These are phyloP conservation scores for Lipomyces starkeyi DNA, from an alignment of 805 yeast species.

Conservation along the genomic window DNA sequence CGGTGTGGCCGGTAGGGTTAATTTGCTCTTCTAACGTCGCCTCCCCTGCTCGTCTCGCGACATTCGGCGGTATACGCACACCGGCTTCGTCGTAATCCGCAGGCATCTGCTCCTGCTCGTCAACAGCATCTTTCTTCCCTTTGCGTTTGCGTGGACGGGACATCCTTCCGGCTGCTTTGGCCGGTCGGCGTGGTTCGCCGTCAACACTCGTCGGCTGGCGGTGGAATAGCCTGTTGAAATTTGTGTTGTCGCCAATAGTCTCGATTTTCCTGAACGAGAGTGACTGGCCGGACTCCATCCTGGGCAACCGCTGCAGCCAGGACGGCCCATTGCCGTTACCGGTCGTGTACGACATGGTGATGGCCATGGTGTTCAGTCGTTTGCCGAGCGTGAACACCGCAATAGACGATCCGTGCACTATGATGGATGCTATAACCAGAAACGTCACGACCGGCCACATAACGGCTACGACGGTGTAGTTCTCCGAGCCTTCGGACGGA, in stretches of 20 bases:
- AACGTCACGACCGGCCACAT: conserved; percentile 88
- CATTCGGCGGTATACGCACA: conserved; percentile 14
- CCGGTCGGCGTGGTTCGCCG: conserved; percentile 30
- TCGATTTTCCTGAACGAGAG: conserved; percentile 85
- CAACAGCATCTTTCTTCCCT: conserved; percentile 5
- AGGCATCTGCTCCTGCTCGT: background rate
- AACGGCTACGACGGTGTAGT: conserved; percentile 63
- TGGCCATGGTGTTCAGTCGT: conserved; percentile 87
- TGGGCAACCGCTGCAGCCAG: conserved; percentile 87
- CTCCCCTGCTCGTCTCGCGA: conserved; percentile 19
- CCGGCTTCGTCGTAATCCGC: conserved; percentile 27
- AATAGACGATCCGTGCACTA: conserved; percentile 92
- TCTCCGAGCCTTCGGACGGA: conserved; percentile 56
- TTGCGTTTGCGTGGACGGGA: conserved; percentile 15
- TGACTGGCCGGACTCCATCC: conserved; percentile 75
- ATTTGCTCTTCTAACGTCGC: conserved; percentile 33
- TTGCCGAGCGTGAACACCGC: conserved; percentile 80
- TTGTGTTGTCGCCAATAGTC: conserved; percentile 53
- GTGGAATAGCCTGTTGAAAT: conserved; percentile 25
- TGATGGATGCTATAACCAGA: conserved; percentile 77
- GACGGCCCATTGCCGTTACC: conserved; percentile 65
- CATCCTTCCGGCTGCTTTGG: conserved; percentile 37
- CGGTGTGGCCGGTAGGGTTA: conserved; percentile 44
- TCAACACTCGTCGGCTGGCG: conserved; percentile 17
- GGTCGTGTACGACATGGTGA: conserved; percentile 87